Percentiles rank a stretch among this genome's conserved stretches.
phyloP scores from a whole-genome alignment of 441 rosid genomes.

The Populus hybrid region DNA sequence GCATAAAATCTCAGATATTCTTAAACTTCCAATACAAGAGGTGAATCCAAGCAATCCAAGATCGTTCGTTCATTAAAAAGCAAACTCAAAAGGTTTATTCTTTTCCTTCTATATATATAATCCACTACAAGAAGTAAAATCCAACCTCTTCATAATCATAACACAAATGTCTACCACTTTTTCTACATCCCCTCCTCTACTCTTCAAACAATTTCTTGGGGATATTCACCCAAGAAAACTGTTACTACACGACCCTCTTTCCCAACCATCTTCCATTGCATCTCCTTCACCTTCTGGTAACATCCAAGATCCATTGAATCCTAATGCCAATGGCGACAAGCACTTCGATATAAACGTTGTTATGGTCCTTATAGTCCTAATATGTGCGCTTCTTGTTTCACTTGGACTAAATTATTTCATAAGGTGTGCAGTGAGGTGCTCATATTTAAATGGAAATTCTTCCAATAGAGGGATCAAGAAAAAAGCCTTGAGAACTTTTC shows the following conservation, averaged over 20 bases:
- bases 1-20: neutral
- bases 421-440: conserved; percentile 51
- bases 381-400: conserved; percentile 59
- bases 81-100: too few relatives aligned
- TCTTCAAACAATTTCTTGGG: conserved; percentile 33
- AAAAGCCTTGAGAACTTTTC: conserved; percentile 59
- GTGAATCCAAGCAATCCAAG: neutral
- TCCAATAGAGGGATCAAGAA: conserved; percentile 38
- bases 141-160: neutral
- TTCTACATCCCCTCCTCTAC: conserved; percentile 25
- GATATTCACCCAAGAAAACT: conserved; percentile 52
- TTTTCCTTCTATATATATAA: neutral
- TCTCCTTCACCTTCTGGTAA: conserved; percentile 33
- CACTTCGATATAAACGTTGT: conserved; percentile 52
- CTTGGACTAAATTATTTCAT: conserved; percentile 53
- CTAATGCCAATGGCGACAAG: conserved; percentile 6
- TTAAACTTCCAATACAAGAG: neutral
- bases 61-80: neutral
- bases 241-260: conserved; percentile 27
- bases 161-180: conserved; percentile 13
- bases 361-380: conserved; percentile 57
- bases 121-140: neutral
- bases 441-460: conserved; percentile 26
- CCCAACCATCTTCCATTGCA: neutral
- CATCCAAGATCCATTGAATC: conserved; percentile 15